Conservation (phyloP, 371 early-diverging fungal genomes). For the Syncephalis plumigaleata region DNA sequence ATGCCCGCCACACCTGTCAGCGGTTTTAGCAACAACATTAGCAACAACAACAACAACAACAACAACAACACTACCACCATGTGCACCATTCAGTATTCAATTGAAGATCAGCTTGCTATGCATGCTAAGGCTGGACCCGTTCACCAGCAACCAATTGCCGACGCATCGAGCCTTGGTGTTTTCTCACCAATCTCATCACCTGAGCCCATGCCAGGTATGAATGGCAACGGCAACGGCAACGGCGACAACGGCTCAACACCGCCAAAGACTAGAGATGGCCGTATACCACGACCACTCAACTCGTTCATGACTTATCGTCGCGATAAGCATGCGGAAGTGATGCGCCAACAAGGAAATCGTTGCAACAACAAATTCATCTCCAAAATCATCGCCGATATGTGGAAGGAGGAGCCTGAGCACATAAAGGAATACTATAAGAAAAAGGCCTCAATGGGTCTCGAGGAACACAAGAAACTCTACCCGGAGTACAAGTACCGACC, state of each 20-base stretch:
- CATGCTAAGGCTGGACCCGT: no score
- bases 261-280: conserved; percentile 8
- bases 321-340: conserved; percentile 42
- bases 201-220: no score
- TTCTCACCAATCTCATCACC: no score
- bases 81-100: no score
- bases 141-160: no score
- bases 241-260: neutral
- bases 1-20: no score
- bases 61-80: no score
- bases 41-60: no score
- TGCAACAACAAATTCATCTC: conserved; percentile 47
- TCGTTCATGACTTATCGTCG: conserved; percentile 48
- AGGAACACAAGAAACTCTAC: conserved; percentile 35
- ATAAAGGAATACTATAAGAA: conserved; percentile 32
- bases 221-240: no score
- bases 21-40: no score
- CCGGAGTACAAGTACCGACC: conserved; percentile 55
- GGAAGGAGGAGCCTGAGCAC: conserved; percentile 32
- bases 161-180: no score
- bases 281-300: conserved; percentile 37
- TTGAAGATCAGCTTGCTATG: no score
- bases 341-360: conserved; percentile 27
- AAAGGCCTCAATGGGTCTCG: conserved; percentile 28
- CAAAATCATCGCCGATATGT: conserved; percentile 46